Evolutionary conservation across 768 basidiomycete species (phyloP).

Genomic region (Boletus rubropictus): DNA sequence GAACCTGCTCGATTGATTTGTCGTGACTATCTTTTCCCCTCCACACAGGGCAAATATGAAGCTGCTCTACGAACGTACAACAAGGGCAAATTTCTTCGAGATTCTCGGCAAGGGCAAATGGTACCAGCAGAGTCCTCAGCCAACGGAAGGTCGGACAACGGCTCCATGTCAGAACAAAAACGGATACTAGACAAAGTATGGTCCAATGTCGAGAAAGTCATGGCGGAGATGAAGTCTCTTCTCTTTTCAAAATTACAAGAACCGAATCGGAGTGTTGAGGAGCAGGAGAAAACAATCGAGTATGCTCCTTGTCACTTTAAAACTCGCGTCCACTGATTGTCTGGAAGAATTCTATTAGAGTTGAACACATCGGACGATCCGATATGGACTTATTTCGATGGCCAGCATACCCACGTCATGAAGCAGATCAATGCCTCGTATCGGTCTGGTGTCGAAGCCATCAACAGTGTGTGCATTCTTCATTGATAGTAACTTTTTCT

Average conservation of each 20-base stretch:
- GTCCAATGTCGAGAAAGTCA: constrained; percentile 90
- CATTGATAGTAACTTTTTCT: not conserved
- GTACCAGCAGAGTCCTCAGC: constrained; percentile 62
- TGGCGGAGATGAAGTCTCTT: constrained; percentile 81
- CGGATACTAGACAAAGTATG: constrained; percentile 95
- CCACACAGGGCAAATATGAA: constrained; percentile 85
- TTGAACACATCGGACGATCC: constrained; percentile 84
- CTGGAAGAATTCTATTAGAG: constrained; percentile 75
- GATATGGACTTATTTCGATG: constrained; percentile 93
- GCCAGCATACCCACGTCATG: constrained; percentile 83
- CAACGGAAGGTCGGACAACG: constrained; percentile 44
- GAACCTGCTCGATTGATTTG: not conserved
- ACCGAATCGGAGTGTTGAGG: constrained; percentile 72
- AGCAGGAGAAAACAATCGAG: constrained; percentile 98
- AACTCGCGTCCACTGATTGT: constrained; percentile 8
- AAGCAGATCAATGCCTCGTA: constrained; percentile 66
- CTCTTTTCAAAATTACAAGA: constrained; percentile 79
- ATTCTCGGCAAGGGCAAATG: constrained; percentile 83
- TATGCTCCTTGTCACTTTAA: constrained; percentile 33
- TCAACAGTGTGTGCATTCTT: constrained; percentile 39
- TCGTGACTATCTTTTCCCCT: not conserved
- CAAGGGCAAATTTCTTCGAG: constrained; percentile 88
- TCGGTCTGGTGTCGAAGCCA: constrained; percentile 42
- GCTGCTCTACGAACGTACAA: constrained; percentile 93
- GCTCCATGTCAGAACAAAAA: constrained; percentile 71